Conservation (phyloP, 306 rosid genomes). For the Castanopsis chinensis region DNA sequence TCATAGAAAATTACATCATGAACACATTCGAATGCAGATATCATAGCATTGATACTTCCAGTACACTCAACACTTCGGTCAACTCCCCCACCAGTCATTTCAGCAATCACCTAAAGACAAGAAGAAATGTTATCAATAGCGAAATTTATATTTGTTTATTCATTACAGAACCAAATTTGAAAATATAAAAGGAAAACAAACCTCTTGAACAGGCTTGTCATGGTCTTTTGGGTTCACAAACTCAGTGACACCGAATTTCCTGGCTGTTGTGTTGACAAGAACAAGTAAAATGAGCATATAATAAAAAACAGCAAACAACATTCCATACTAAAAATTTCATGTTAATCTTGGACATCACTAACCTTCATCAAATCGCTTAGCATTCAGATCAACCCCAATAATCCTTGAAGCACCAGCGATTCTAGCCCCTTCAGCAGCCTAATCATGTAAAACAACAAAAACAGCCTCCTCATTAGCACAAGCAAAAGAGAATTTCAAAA, state of each 20-base stretch:
- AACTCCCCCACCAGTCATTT: constrained; percentile 82
- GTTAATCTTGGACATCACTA: not conserved
- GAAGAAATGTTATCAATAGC: too few relatives aligned
- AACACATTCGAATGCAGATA: constrained; percentile 86
- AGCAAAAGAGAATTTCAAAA: not conserved
- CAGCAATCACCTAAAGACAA: constrained; percentile 57
- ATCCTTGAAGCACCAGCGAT: constrained; percentile 70
- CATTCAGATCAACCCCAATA: constrained; percentile 75
- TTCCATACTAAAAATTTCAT: not conserved
- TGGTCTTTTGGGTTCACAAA: constrained; percentile 88
- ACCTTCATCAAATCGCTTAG: constrained; percentile 74
- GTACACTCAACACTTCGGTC: constrained; percentile 85
- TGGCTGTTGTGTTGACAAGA: constrained; percentile 51
- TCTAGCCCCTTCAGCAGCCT: constrained; percentile 93
- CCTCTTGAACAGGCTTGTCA: constrained; percentile 75
- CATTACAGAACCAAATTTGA: too few relatives aligned
- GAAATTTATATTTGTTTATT: not conserved
- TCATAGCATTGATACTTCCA: constrained; percentile 79
- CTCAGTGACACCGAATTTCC: constrained; percentile 74
- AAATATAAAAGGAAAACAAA: constrained; percentile 8
- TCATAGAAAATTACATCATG: constrained; percentile 47
- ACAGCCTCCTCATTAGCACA: not conserved
- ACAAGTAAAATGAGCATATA: constrained; percentile 2
- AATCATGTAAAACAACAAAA: not conserved
- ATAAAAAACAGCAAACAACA: not conserved